Evolutionary conservation across 2,329 filamentous ascomycete species (phyloP).

Genomic region (Ascochyta fabae): DNA sequence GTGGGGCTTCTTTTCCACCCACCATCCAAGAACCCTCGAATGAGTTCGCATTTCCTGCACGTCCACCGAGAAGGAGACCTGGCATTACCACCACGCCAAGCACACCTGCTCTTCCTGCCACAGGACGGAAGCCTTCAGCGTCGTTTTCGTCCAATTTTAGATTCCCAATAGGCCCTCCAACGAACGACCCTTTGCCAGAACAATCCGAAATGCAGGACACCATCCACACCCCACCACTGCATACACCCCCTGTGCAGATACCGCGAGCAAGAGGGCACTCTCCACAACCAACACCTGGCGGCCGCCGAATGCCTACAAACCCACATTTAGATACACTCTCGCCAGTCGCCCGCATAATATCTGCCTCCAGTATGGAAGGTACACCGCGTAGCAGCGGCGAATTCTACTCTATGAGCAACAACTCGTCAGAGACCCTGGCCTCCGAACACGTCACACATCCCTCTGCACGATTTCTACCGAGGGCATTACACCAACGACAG

Average conservation of each 20-base stretch:
- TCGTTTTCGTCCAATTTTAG: constrained; percentile 60
- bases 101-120: constrained; percentile 49
- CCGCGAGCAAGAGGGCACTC: constrained; percentile 30
- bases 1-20: constrained; percentile 49
- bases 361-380: constrained; percentile 74
- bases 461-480: constrained; percentile 57
- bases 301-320: constrained; percentile 48
- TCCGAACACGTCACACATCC: constrained; percentile 76
- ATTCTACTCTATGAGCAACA: constrained; percentile 93
- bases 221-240: not conserved
- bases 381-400: constrained; percentile 93
- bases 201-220: constrained; percentile 38
- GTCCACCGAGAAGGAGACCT: constrained; percentile 36
- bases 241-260: constrained; percentile 45
- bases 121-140: constrained; percentile 49
- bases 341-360: constrained; percentile 73
- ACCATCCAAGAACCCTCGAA: constrained; percentile 31
- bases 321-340: constrained; percentile 60
- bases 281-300: constrained; percentile 21
- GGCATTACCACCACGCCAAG: constrained; percentile 48
- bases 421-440: constrained; percentile 89
- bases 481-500: constrained; percentile 37
- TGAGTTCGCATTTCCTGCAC: constrained; percentile 40
- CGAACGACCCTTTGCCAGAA: constrained; percentile 38
- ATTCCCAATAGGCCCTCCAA: constrained; percentile 58